Evolutionary conservation across 257 asterid genomes (phyloP), one percentile per base, ranked within the genome.

Genomic region (Penstemon barbatus): DNA sequence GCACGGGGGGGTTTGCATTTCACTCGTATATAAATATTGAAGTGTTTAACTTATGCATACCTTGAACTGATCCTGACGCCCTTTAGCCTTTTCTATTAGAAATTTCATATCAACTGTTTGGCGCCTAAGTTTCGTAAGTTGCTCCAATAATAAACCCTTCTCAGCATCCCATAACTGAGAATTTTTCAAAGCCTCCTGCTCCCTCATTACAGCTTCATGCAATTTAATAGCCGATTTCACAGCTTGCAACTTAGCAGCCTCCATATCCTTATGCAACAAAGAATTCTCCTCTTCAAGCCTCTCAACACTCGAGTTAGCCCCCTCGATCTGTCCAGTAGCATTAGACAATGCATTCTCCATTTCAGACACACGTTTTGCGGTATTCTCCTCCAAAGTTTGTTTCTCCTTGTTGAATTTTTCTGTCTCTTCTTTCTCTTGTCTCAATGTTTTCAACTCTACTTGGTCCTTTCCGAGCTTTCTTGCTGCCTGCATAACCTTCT

Each of bases 401-500:
- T 71, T 76, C 60, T 88, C 95, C 82, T 77, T 85, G 44, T 80
- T 81, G 66, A 76, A 53, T 58, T 72, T 86, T 43, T 88, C 90
- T 0, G 66, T 64, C 64, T 85, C 94, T 68, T 80, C 89, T 62
- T 78, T 90, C 76, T 86, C 96, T 57, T 84, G 87, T 82, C 81
- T 90, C 84, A 93, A 57, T 70, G 69, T 78, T 81, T 80, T 88
- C 86, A 90, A 56, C 79, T 88, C 98, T 2, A 42, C 66, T 81
- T 77, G 71, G 63, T 85, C 89, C 79, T 87, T 86, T 25, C 79
- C 70, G 11, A 90, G 92, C 80, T 82, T 84, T 59, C 76, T 70
- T 57, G 96, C 82, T 45, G 86, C 91, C 81, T 87, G 88, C 96
- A 77, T 87, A 50, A 93, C 79, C 82, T 88, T 90, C 77, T 85